Evolutionary conservation across 129 eudicot genomes (phyloP), one percentile per base, ranked within the genome.

Genomic region (Heracleum sosnowskyi): DNA sequence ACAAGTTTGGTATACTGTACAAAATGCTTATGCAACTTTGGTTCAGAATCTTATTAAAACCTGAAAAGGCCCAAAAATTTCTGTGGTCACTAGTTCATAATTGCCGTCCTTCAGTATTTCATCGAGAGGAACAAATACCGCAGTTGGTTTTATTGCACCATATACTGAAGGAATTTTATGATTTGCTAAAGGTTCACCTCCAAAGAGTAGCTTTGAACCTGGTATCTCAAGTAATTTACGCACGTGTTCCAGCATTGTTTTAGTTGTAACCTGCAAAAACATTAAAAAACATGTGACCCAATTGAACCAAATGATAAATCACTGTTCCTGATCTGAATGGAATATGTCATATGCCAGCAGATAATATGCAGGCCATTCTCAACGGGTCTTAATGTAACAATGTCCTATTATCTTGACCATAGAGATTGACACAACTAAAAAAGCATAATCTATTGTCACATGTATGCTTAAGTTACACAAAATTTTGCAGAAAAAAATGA

Each of bases 51-150:
- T 44, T 12, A 28, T 39, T 4, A 16, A 53, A 81, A 95, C 99
- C 96, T 95, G 99, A 90, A 95, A 95, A 17, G 99, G 99, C 31
- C 99, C 99, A 74, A 95, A 95, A 45, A 92, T 92, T 75, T 95
- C 99, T 86, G 73, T 88, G 29, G 99, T 92, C 46, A 95, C 97
- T 10, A 95, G 95, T 39, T 95, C 92, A 68, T 85, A 95, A 76
- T 95, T 90, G 49, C 81, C 42, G 42, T 69, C 87, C 83, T 95
- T 95, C 29, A 95, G 89, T 47, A 92, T 95, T 86, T 95, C 92
- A 78, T 90, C 92, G 12, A 95, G 88, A 20, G 99, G 99, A 80
- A 95, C 89, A 79, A 88, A 95, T 16, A 95, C 86, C 69, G 99
- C 99, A 69, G 99, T 95, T 34, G 99, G 97, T 82, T 90, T 86